Percentiles rank a stretch among this genome's conserved stretches.
These are phyloP conservation scores for Eleusine indica DNA, from an alignment of 176 grass and related monocot genomes.

Conservation along the genomic window DNA sequence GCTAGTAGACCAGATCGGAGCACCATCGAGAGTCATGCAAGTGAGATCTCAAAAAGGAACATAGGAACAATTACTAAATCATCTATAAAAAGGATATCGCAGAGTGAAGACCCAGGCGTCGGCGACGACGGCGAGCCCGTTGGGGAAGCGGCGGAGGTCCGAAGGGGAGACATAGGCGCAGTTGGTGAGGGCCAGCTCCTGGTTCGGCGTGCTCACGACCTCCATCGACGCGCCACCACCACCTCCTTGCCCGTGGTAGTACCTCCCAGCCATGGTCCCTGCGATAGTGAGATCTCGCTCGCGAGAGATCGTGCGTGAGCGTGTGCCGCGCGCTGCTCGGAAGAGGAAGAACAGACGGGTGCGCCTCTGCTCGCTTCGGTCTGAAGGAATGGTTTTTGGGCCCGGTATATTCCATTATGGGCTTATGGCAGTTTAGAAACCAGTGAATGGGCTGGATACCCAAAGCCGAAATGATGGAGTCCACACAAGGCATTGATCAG, in stretches of 20 bases:
- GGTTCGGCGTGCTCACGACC: constrained; percentile 85
- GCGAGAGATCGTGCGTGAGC: constrained; percentile 29
- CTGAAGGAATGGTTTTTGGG: constrained; percentile 19
- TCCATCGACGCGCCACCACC: constrained; percentile 35
- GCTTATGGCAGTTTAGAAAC: not conserved
- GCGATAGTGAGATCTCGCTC: constrained; percentile 45
- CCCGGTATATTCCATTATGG: not conserved
- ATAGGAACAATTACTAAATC: not conserved
- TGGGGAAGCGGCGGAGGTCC: constrained; percentile 67
- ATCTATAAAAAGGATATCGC: constrained; percentile 82
- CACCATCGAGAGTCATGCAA: not conserved
- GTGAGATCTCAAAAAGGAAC: constrained; percentile 22
- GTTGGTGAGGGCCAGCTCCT: constrained; percentile 92
- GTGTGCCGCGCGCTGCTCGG: constrained; percentile 10
- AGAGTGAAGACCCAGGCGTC: constrained; percentile 80
- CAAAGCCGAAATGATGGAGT: too few species aligned
- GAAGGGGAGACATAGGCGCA: constrained; percentile 66
- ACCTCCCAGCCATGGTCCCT: constrained; percentile 54
- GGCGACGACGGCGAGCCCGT: constrained; percentile 63
- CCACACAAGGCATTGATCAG: too few species aligned
- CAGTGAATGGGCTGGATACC: not conserved
- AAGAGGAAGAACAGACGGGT: not conserved
- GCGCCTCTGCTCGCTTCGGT: not conserved
- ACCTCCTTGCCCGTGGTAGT: constrained; percentile 31
- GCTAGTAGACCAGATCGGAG: constrained; percentile 31